phyloP scores from a whole-genome alignment of 768 basidiomycete genomes.

The Infundibulicybe gibba region DNA sequence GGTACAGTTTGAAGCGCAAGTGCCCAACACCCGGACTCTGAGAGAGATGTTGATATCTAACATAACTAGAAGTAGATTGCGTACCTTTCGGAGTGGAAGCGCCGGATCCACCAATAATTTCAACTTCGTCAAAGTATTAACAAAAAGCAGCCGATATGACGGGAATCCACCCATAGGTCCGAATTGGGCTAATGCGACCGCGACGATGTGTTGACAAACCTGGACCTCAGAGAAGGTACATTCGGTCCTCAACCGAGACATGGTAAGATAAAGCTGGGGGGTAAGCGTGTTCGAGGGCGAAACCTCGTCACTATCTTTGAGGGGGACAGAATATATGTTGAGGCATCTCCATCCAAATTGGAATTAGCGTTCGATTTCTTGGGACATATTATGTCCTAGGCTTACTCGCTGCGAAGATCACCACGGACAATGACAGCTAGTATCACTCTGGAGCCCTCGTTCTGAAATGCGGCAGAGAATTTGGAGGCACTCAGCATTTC shows the following conservation, averaged over 20 bases:
- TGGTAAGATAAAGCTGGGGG: conserved; percentile 6
- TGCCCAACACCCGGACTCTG: conserved; percentile 23
- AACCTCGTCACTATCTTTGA: conserved; percentile 10
- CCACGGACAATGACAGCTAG: conserved; percentile 9
- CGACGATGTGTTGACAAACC: conserved; percentile 20
- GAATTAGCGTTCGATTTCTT: neutral
- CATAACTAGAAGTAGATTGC: neutral
- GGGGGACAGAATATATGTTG: conserved; percentile 16
- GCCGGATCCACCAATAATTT: conserved; percentile 6
- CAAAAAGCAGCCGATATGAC: conserved; percentile 21
- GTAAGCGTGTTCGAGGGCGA: conserved; percentile 4
- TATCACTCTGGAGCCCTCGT: conserved; percentile 4
- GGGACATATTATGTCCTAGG: neutral
- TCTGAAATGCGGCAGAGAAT: conserved; percentile 27
- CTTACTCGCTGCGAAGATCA: conserved; percentile 8
- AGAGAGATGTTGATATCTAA: conserved; percentile 13
- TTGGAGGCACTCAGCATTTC: conserved; percentile 24
- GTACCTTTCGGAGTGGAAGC: conserved; percentile 3
- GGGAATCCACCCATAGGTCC: conserved; percentile 10
- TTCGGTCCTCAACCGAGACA: conserved; percentile 9
- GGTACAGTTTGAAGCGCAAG: conserved; percentile 26
- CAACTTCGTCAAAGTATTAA: conserved; percentile 21
- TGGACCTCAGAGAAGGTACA: conserved; percentile 21
- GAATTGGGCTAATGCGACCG: conserved; percentile 16
- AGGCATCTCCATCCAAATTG: conserved; percentile 6